Conservation (phyloP, 495 filamentous ascomycete species). For the Xeromyces bisporus region DNA sequence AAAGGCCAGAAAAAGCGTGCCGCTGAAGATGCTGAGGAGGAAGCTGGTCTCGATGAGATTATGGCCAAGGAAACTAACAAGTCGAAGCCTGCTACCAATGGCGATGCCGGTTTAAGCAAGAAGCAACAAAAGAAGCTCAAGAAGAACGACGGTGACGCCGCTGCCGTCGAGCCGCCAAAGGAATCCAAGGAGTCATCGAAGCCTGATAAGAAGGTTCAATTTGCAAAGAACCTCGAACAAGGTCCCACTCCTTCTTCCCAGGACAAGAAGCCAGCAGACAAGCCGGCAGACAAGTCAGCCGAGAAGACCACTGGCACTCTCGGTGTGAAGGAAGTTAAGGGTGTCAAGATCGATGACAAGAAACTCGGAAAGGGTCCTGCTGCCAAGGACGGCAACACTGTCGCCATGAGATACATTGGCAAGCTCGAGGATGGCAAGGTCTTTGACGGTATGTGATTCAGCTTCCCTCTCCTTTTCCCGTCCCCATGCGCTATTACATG, state of each 20-base stretch:
- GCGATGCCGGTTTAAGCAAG: slow-evolving; percentile 58
- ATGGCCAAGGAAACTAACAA: slow-evolving; percentile 52
- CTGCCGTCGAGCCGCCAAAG: slow-evolving; percentile 39
- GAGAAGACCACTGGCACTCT: slow-evolving; percentile 39
- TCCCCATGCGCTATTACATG: background rate
- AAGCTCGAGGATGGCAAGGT: slow-evolving; percentile 84
- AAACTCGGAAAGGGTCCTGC: slow-evolving; percentile 68
- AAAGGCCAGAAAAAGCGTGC: slow-evolving; percentile 81
- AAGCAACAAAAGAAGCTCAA: slow-evolving; percentile 98
- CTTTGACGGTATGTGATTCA: slow-evolving; percentile 59
- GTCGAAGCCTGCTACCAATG: slow-evolving; percentile 36
- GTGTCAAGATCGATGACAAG: slow-evolving; percentile 87
- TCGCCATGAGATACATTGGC: slow-evolving; percentile 93
- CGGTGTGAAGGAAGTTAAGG: slow-evolving; percentile 62
- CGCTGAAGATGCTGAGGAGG: slow-evolving; percentile 44
- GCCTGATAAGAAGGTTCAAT: slow-evolving; percentile 90
- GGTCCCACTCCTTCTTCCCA: slow-evolving; percentile 57
- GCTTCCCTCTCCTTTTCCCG: background rate
- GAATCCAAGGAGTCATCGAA: slow-evolving; percentile 26
- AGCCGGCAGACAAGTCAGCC: too few relatives aligned
- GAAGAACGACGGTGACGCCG: slow-evolving; percentile 85
- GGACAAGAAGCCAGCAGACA: slow-evolving; percentile 26
- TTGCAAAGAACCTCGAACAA: slow-evolving; percentile 95
- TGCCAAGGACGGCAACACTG: slow-evolving; percentile 70
- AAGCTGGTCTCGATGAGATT: slow-evolving; percentile 50